Conservation (phyloP, 2,329 filamentous ascomycete species). For the Furcasterigmium furcatum region DNA sequence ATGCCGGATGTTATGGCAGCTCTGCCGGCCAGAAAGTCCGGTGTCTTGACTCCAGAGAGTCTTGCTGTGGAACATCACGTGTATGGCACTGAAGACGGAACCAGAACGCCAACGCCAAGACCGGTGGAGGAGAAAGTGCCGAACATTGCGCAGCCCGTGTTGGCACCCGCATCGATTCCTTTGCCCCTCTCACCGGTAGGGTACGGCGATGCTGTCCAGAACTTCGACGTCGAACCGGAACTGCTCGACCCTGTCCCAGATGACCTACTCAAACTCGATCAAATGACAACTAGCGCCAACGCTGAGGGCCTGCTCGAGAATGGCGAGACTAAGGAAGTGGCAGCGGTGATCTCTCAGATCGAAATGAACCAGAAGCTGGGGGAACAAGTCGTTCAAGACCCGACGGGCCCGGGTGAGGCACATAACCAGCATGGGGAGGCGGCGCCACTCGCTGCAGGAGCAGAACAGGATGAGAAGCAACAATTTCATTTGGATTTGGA, state of each 20-base stretch:
- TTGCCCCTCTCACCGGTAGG: neutral
- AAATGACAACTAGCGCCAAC: neutral
- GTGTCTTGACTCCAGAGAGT: neutral
- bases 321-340: neutral
- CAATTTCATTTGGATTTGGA: constrained; percentile 5
- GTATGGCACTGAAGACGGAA: neutral
- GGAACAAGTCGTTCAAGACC: too few species aligned
- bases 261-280: neutral
- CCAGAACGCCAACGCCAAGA: neutral
- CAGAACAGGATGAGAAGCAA: neutral
- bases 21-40: neutral
- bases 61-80: neutral
- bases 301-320: neutral
- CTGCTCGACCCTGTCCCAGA: neutral
- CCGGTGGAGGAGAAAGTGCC: neutral
- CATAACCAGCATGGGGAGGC: neutral
- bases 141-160: neutral
- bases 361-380: neutral
- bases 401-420: neutral
- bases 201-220: neutral
- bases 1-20: neutral
- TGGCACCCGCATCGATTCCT: neutral
- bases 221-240: neutral
- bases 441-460: too few species aligned
- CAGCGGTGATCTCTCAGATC: neutral